Percentiles rank a stretch among this genome's conserved stretches.
phyloP scores from a whole-genome alignment of 495 filamentous ascomycete species.

The Astrothelium macrocarpum region DNA sequence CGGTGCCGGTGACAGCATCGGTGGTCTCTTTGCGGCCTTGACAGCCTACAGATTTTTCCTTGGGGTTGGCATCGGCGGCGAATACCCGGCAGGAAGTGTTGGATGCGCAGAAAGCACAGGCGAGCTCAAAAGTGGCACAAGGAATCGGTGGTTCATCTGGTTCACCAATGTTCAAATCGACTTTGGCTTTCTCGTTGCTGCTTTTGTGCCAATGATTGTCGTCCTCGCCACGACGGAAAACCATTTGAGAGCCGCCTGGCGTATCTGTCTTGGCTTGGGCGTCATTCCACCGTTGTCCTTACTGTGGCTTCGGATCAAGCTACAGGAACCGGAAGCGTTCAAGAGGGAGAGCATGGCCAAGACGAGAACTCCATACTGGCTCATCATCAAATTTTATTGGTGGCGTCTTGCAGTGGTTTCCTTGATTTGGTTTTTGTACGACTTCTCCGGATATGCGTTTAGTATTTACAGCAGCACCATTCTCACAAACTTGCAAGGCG shows the following conservation, averaged over 20 bases:
- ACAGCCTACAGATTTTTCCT: conserved; percentile 79
- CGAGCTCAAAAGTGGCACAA: conserved; percentile 66
- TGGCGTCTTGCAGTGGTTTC: conserved; percentile 57
- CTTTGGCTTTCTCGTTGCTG: conserved; percentile 63
- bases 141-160: conserved; percentile 85
- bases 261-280: conserved; percentile 66
- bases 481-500: conserved; percentile 53
- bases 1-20: conserved; percentile 49
- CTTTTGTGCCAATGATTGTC: conserved; percentile 55
- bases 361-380: conserved; percentile 46
- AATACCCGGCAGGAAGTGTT: conserved; percentile 85
- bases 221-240: conserved; percentile 58
- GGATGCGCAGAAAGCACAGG: conserved; percentile 75
- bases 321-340: conserved; percentile 79
- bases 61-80: conserved; percentile 56
- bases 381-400: conserved; percentile 52
- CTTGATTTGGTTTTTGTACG: conserved; percentile 87
- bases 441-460: conserved; percentile 76
- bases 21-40: conserved; percentile 70
- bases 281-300: conserved; percentile 68
- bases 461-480: conserved; percentile 66
- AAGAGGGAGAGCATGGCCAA: conserved; percentile 46
- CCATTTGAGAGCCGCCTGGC: conserved; percentile 67
- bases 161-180: conserved; percentile 91
- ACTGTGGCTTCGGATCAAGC: conserved; percentile 61